Base-by-base conservation (phyloP, 257 asterid genomes). In the Lithospermum erythrorhizon region DNA sequence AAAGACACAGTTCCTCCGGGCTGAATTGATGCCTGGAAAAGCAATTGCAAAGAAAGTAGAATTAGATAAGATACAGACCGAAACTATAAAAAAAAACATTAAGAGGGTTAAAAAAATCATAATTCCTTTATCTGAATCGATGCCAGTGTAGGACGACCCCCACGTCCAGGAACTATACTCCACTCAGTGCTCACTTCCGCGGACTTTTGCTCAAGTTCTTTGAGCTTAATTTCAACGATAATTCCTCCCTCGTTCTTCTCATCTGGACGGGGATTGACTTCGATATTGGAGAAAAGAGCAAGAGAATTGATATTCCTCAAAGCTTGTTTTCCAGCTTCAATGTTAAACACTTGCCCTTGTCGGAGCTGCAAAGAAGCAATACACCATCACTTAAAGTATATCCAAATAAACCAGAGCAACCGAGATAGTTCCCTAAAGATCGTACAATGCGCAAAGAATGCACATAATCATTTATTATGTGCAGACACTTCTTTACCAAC, bases 1-100 rank as follows among this genome's bases (percentile, higher is more conserved):
- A 89, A 93, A 54, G 99, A 93, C 66, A 93, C 95, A 56, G 97
- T 83, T 66, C 99, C 99, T 64, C 99, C 97, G 21, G 99, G 99
- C 77, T 89, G 99, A 68, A 93, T 72, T 53, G 99, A 89, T 75
- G 99, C 96, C 97, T 93, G 79, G 61, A 69, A 51, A 68, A 81
- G 67, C 66, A 57, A 54, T 55, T 54, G 70, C 37, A 68, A 74
- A 61, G 41, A 37, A 53, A 53, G 21, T 9, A 19, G 24, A 19
- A 11, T 41, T 1, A 23, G 27, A 19, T 19, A n/a, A 53, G 8
- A 9, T 3, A 45, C 62, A 64, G 69, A 57, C 32, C 32, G 7
- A 70, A 65, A 68, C 68, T n/a, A n/a, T n/a, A n/a, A n/a, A n/a
- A n/a, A n/a, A 56, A 71, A 64, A 58, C 52, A 58, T n/a, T 58